Base-by-base conservation (phyloP, 176 grass and related monocot genomes). In the Olyra latifolia region DNA sequence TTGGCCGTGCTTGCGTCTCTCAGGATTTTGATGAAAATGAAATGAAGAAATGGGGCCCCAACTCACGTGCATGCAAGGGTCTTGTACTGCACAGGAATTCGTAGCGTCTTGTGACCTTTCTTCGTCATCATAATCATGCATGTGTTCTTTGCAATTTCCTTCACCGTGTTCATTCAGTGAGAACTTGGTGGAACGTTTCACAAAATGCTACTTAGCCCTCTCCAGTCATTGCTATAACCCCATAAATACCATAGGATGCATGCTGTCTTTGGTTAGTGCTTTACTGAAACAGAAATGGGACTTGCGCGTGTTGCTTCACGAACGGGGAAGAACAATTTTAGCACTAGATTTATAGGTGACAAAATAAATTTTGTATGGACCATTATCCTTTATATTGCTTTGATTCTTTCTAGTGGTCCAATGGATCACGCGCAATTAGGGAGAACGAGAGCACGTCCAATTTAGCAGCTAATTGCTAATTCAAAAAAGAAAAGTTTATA, bases 11-110 rank as follows among this genome's bases (percentile, higher is more conserved):
- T 91, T 85, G 71, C 75, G 69, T 75, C 76, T 84, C 62, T 30
- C 73, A 67, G 19, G 46, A 71, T 76, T 41, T 59, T 61, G 81
- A 79, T 69, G 74, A 69, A 60, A 84, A 62, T 86, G 64, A 91
- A 81, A 84, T 72, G 44, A 2, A 77, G 77, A 52, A 16, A 66
- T 66, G 69, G 78, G 76, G 19, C 65, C 87, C 72, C 30, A 41
- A 30, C 23, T 89, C 87, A 77, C 83, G 65, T 89, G 88, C 82
- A 88, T 73, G 76, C 74, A 66, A 78, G 44, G 38, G 13, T 62
- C 78, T 91, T 80, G 48, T 43, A 77, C 69, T 78, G 91, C 80
- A 67, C 71, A 72, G 29, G 59, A 87, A 82, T 73, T 50, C 81
- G 42, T 72, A 66, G 78, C 58, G 80, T 56, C 35, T 39, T 77